Evolutionary conservation across 495 filamentous ascomycete species (phyloP).

Genomic region (Aspergillus steynii): DNA sequence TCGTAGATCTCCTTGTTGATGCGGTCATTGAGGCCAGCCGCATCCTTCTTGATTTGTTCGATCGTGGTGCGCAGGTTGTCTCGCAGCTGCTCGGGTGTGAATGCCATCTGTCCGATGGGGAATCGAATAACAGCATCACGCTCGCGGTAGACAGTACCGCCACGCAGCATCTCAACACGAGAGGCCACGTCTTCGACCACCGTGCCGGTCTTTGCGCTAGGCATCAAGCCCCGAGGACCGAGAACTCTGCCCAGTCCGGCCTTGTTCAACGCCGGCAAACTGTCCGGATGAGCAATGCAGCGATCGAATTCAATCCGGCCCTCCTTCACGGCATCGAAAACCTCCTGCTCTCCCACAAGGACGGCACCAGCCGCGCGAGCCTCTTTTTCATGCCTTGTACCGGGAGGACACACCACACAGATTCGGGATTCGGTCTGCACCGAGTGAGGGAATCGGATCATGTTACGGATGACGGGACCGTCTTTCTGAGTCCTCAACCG

Average conservation of each 20-base stretch:
- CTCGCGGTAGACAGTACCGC: conserved; percentile 85
- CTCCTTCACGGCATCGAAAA: conserved; percentile 77
- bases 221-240: conserved; percentile 90
- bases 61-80: conserved; percentile 83
- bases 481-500: conserved; percentile 77
- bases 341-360: conserved; percentile 77
- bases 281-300: conserved; percentile 81
- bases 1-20: conserved; percentile 83
- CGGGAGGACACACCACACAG: conserved; percentile 83
- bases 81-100: conserved; percentile 81
- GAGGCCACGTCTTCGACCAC: conserved; percentile 74
- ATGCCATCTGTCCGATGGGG: conserved; percentile 86
- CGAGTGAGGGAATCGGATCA: conserved; percentile 83
- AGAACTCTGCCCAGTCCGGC: conserved; percentile 76
- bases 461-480: conserved; percentile 81
- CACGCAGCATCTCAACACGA: conserved; percentile 74
- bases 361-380: conserved; percentile 75
- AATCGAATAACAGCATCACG: conserved; percentile 79
- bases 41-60: conserved; percentile 73
- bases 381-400: conserved; percentile 64
- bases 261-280: conserved; percentile 70
- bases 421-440: conserved; percentile 83
- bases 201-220: conserved; percentile 80
- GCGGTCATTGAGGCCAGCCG: conserved; percentile 64
- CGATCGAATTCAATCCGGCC: conserved; percentile 83